Evolutionary conservation across 176 grass and related monocot genomes (phyloP), one percentile per base, ranked within the genome.

Genomic region (Oryza brachyantha): DNA sequence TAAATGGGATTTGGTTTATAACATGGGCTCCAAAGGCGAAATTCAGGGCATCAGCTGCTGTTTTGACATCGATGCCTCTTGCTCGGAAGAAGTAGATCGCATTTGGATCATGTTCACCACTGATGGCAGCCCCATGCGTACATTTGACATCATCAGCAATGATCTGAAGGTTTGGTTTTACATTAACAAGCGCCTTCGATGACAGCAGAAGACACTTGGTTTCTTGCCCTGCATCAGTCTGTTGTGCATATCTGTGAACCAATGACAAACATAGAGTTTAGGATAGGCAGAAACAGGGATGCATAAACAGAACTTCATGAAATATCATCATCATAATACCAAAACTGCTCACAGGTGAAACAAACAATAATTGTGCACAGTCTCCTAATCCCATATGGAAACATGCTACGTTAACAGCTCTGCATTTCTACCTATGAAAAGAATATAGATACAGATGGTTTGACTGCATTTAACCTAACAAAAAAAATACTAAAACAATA

Each of bases 131-230:
- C 70, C 96, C 96, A 79, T 98, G 96, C 22, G 96, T 86, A 72
- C 96, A 98, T 77, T 81, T 94, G n/a, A 98, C 96, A 75, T 98
- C 96, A 37, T 94, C 92, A 5, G 96, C 96, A n/a, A 98, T 76
- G 37, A 98, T 98, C 87, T 98, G 96, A 64, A 98, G 87, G 85
- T 98, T 98, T 3, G 95, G 95, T 64, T 94, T 98, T 36, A 98
- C 92, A 78, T 91, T 90, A 67, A 94, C 95, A 22, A 92, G 66
- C 1, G 90, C 95, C 68, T 91, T 91, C 36, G 95, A 92, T 80
- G 92, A 93, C 57, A 98, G 70, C 48, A 98, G 63, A 50, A 98
- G 95, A 29, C 87, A 90, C 81, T 85, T 92, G 24, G 95, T 90
- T 63, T 94, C 85, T 32, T 98, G 96, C 10, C 92, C 96, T 7